Evolutionary conservation across 352 stramenopile species (phyloP).

Genomic region (Pythium myriotylum): DNA sequence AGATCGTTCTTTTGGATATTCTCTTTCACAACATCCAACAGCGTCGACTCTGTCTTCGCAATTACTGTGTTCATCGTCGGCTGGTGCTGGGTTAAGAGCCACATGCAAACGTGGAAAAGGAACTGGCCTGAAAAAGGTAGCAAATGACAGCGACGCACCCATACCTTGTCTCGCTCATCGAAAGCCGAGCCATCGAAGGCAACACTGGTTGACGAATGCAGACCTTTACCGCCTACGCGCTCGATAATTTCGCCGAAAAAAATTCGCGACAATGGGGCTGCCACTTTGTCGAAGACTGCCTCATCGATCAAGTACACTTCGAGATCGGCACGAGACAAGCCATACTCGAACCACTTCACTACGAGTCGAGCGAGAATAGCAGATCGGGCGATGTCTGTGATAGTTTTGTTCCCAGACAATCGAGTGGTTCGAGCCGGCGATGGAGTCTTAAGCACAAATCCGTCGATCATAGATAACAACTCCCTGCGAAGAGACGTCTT

Average conservation of each 20-base stretch:
- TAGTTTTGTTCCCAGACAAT: not conserved
- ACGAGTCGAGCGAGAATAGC: constrained; percentile 79
- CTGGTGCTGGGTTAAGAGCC: constrained; percentile 44
- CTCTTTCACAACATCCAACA: constrained; percentile 65
- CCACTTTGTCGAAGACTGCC: constrained; percentile 61
- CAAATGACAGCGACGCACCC: constrained; percentile 72
- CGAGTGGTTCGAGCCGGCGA: not conserved
- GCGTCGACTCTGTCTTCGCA: constrained; percentile 19
- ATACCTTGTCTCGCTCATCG: constrained; percentile 78
- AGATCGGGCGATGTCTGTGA: constrained; percentile 37
- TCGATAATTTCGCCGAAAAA: constrained; percentile 77
- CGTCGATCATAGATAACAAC: constrained; percentile 59
- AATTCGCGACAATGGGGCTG: constrained; percentile 63
- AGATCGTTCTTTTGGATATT: constrained; percentile 81
- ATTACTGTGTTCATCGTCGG: not conserved
- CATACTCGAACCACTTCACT: constrained; percentile 87
- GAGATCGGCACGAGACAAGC: constrained; percentile 51
- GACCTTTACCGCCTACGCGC: constrained; percentile 38
- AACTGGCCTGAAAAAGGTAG: constrained; percentile 82
- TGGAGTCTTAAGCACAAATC: constrained; percentile 52
- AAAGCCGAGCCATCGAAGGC: constrained; percentile 35
- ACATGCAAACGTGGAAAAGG: constrained; percentile 73
- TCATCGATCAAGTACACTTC: constrained; percentile 68
- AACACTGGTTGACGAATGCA: constrained; percentile 1
- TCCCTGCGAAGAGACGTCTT: constrained; percentile 39